Evolutionary conservation across 176 grass and related monocot species (phyloP), one percentile per base, ranked within the genome.

Genomic region (Carex parvula): DNA sequence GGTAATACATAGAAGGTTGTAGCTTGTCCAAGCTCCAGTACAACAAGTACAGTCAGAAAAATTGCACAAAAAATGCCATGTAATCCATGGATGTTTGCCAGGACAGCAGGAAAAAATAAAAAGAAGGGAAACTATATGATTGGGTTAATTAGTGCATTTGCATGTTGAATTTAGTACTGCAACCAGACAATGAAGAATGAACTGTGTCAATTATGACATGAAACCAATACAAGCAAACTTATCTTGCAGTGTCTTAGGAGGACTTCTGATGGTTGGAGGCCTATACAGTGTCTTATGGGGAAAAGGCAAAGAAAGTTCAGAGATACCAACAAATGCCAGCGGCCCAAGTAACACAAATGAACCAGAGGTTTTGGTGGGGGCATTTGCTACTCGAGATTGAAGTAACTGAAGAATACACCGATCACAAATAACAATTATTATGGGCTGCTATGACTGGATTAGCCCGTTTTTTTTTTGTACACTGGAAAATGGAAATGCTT

Each of bases 191-290:
- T 26, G 18, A 72, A 21, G 26, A 26, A 26, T 26, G 29, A 29
- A 26, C 41, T 46, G 41, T 44, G n/a, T 46, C 8, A 0, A 22
- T 72, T 72, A 72, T 46, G 39, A 72, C 2, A 46, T 48, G 41
- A 48, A 20, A 73, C 11, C n/a, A 73, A 50, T 48, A 50, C 18
- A 50, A 73, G 10, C 9, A 29, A 7, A 53, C 10, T 82, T 24
- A 5, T 60, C 17, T 66, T 65, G 79, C 79, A 82, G 60, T 48
- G 60, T 82, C 42, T 65, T 82, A 82, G 60, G 60, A 48, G 79
- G 79, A 66, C 20, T 82, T 46, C 42, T 82, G 50, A 81, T 82
- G 79, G 79, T 82, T 44, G 79, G 79, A 66, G 79, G 79, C 13
- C 60, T 82, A 64, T 65, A 82, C 60, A 82, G 60, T 82, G 79